Conservation (phyloP, 2,329 filamentous ascomycete genomes). For the Aspergillus caelatus region DNA sequence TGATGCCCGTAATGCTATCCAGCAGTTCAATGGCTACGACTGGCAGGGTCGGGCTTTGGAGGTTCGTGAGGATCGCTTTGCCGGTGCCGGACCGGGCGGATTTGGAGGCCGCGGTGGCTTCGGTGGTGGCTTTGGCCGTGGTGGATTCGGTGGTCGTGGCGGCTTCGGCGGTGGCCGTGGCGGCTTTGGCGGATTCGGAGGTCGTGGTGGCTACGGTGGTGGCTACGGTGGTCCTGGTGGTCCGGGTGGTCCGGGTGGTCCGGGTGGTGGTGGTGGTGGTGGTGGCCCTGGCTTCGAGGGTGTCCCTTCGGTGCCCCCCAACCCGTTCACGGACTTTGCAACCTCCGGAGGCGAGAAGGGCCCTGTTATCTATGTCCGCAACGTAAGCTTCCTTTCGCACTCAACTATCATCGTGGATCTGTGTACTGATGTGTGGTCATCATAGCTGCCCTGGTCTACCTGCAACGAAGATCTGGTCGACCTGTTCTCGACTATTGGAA, state of each 20-base stretch:
- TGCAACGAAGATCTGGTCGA: slow-evolving; percentile 97
- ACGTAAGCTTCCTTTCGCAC: slow-evolving; percentile 64
- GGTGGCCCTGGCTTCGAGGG: slow-evolving; percentile 49
- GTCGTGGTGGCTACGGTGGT: slow-evolving; percentile 62
- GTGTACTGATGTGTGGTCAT: slow-evolving; percentile 3
- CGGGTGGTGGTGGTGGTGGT: slow-evolving; percentile 33
- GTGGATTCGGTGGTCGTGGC: slow-evolving; percentile 59
- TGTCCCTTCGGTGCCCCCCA: slow-evolving; percentile 63
- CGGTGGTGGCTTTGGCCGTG: slow-evolving; percentile 50
- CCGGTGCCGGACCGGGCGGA: slow-evolving; percentile 57
- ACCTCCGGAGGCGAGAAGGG: slow-evolving; percentile 82
- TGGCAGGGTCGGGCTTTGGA: slow-evolving; percentile 95
- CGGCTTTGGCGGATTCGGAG: slow-evolving; percentile 55
- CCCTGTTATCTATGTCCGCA: slow-evolving; percentile 91
- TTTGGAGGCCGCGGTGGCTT: slow-evolving; percentile 49
- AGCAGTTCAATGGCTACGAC: slow-evolving; percentile 97
- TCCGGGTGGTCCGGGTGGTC: slow-evolving; percentile 20
- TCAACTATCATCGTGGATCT: too few relatives aligned
- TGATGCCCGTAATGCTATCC: slow-evolving; percentile 92
- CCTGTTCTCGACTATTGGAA: slow-evolving; percentile 95
- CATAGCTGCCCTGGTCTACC: slow-evolving; percentile 93
- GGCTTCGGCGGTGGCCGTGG: slow-evolving; percentile 54
- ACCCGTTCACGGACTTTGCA: slow-evolving; percentile 92
- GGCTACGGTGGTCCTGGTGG: slow-evolving; percentile 37
- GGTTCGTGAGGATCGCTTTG: slow-evolving; percentile 94